Conservation (phyloP, 2,329 filamentous ascomycete genomes). For the Chaetomium globosum region DNA sequence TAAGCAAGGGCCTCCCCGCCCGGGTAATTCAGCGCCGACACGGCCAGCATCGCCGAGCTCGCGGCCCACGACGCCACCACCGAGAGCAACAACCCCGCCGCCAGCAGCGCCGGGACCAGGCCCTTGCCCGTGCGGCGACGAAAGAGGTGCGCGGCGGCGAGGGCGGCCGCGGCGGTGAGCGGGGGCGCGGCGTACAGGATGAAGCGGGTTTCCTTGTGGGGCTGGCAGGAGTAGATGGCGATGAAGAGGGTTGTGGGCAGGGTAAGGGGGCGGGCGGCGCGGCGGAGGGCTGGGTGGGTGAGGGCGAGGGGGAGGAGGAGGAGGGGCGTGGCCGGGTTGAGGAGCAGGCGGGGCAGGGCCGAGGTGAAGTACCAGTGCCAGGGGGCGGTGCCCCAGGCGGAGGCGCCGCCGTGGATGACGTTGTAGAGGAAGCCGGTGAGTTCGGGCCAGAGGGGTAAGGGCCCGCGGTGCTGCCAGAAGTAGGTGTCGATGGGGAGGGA, state of each 20-base stretch:
- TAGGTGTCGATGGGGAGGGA: constrained; percentile 84
- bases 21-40: constrained; percentile 91
- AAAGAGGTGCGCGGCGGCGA: constrained; percentile 72
- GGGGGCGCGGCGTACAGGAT: constrained; percentile 84
- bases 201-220: constrained; percentile 96
- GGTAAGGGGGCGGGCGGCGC: constrained; percentile 54
- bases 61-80: constrained; percentile 61
- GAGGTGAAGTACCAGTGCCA: constrained; percentile 86
- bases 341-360: constrained; percentile 76
- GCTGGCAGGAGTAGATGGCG: constrained; percentile 79
- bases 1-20: constrained; percentile 75
- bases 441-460: constrained; percentile 76
- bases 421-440: constrained; percentile 89
- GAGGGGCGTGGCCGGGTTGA: constrained; percentile 71
- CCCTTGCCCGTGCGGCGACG: constrained; percentile 63
- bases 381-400: constrained; percentile 83
- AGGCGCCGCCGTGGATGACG: constrained; percentile 77
- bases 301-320: constrained; percentile 60
- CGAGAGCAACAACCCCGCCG: constrained; percentile 60
- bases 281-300: constrained; percentile 46
- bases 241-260: constrained; percentile 73
- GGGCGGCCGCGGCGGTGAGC: constrained; percentile 74
- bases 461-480: constrained; percentile 75
- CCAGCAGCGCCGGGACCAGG: constrained; percentile 56
- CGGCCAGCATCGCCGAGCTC: constrained; percentile 68